Conservation (phyloP, 352 stramenopile genomes). For the Globisporangium splendens region DNA sequence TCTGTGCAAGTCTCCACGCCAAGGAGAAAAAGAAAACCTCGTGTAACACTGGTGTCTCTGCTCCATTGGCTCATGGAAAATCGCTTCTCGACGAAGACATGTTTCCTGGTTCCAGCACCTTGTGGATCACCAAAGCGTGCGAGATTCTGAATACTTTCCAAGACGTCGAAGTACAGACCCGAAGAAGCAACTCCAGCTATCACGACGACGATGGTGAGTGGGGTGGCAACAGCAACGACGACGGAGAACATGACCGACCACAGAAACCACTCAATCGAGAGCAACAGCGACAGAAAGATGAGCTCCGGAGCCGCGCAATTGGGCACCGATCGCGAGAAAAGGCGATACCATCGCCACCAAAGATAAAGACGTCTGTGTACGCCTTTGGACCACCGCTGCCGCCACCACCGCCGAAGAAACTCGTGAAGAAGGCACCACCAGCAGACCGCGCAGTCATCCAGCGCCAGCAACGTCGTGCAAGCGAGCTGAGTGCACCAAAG, state of each 20-base stretch:
- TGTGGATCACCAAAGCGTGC: slow-evolving; percentile 61
- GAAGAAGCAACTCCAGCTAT: slow-evolving; percentile 12
- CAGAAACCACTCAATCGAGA: slow-evolving; percentile 39
- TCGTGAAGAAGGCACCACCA: slow-evolving; percentile 26
- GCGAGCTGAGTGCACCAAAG: slow-evolving; percentile 62
- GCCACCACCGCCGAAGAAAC: slow-evolving; percentile 27
- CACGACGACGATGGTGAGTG: slow-evolving; percentile 19
- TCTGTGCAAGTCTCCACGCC: slow-evolving; percentile 30
- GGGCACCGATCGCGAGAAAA: slow-evolving; percentile 59
- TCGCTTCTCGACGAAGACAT: slow-evolving; percentile 44
- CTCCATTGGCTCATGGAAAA: slow-evolving; percentile 15
- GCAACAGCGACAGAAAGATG: slow-evolving; percentile 65
- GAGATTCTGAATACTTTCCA: slow-evolving; percentile 50
- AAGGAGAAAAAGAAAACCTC: slow-evolving; percentile 57
- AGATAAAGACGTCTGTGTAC: slow-evolving; percentile 46
- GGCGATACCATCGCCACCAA: slow-evolving; percentile 46
- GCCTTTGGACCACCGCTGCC: slow-evolving; percentile 44
- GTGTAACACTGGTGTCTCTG: neutral
- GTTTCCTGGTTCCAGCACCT: slow-evolving; percentile 23
- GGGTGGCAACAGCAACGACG: slow-evolving; percentile 14
- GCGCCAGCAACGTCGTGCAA: slow-evolving; percentile 52
- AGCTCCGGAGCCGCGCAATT: slow-evolving; percentile 57
- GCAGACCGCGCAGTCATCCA: slow-evolving; percentile 34
- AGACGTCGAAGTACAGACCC: slow-evolving; percentile 20
- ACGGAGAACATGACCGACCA: slow-evolving; percentile 19